Evolutionary conservation across 1,284 basidiomycete species (phyloP).

Genomic region (Puccinia coronata): DNA sequence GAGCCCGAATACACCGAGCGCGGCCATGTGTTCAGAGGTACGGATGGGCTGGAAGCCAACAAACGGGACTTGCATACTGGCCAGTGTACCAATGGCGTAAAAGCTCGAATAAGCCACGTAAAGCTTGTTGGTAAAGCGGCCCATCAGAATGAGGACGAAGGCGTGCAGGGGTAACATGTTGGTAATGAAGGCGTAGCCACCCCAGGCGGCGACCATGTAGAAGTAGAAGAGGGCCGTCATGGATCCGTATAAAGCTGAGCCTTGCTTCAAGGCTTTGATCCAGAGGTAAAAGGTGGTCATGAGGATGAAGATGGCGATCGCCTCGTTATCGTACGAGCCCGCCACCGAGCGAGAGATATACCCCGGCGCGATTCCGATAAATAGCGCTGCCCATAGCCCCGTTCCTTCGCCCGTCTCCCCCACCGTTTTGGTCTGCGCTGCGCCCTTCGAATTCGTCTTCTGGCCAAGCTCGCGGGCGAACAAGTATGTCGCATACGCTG

Average conservation of each 20-base stretch:
- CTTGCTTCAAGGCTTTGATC: slow-evolving; percentile 94
- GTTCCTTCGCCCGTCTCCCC: slow-evolving; percentile 68
- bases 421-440: slow-evolving; percentile 62
- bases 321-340: slow-evolving; percentile 99
- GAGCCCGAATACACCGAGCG: slow-evolving; percentile 93
- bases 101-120: slow-evolving; percentile 96
- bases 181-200: slow-evolving; percentile 99
- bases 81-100: slow-evolving; percentile 94
- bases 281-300: slow-evolving; percentile 98
- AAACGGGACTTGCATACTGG: slow-evolving; percentile 99
- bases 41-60: slow-evolving; percentile 98
- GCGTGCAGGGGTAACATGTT: slow-evolving; percentile 99
- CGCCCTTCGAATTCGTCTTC: slow-evolving; percentile 52
- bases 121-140: slow-evolving; percentile 85
- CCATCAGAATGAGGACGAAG: slow-evolving; percentile 91
- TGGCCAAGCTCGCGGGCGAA: slow-evolving; percentile 60
- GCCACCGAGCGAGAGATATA: slow-evolving; percentile 99
- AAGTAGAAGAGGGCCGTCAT: slow-evolving; percentile 95
- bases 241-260: slow-evolving; percentile 87
- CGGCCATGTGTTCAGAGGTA: slow-evolving; percentile 98
- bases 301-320: slow-evolving; percentile 98
- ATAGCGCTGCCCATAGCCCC: slow-evolving; percentile 92
- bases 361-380: slow-evolving; percentile 94
- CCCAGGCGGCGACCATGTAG: slow-evolving; percentile 99
- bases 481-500: slow-evolving; percentile 97